These are phyloP conservation scores for Typha latifolia DNA, from an alignment of 176 grass and related monocot species.

Conservation along the genomic window DNA sequence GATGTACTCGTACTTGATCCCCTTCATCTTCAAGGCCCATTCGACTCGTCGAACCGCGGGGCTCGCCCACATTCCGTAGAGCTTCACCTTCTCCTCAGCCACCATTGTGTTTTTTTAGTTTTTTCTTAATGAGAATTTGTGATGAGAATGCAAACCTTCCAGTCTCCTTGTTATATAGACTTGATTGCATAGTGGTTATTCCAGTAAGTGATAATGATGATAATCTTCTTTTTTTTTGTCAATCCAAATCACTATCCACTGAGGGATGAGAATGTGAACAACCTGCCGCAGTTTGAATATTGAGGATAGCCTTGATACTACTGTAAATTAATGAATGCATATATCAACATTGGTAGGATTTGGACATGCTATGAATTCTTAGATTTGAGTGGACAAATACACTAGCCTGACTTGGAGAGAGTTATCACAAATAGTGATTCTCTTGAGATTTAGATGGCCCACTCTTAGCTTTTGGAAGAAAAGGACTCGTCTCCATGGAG, in stretches of 20 bases:
- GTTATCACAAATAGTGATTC: not conserved
- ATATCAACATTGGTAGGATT: not conserved
- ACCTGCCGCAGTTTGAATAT: not conserved
- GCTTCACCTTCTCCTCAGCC: not conserved
- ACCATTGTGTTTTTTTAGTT: not conserved
- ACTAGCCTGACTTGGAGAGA: not conserved
- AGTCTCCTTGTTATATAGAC: not conserved
- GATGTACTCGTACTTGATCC: constrained; percentile 6
- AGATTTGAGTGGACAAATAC: not conserved
- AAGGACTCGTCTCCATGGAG: not conserved
- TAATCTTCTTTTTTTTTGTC: not conserved
- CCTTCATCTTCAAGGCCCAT: constrained; percentile 5
- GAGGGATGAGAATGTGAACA: not conserved
- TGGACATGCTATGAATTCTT: not conserved
- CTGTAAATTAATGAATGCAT: not conserved
- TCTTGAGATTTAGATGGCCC: not conserved
- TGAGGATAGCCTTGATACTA: not conserved
- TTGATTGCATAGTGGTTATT: not conserved
- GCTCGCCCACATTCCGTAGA: constrained; percentile 6
- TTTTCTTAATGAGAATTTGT: not conserved
- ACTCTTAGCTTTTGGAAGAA: constrained; percentile 2
- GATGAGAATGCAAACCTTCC: not conserved
- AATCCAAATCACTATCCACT: constrained; percentile 5
- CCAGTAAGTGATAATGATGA: not conserved
- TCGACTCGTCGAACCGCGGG: not conserved